Evolutionary conservation across 2,329 filamentous ascomycete species (phyloP).

Genomic region (Juglanconis juglandina): DNA sequence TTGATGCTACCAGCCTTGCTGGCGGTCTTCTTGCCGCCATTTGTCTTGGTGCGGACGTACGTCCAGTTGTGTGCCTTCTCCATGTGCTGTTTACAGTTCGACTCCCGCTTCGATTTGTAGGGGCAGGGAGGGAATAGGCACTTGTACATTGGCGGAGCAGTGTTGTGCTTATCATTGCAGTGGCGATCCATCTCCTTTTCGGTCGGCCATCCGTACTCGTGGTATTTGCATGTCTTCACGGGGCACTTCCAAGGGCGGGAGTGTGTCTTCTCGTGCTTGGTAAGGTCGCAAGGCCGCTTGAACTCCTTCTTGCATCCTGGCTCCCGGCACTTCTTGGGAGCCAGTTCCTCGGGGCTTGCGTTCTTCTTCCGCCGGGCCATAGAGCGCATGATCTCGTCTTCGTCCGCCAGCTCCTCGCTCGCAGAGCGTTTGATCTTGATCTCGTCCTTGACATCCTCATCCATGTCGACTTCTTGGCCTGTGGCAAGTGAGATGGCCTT

Average conservation of each 20-base stretch:
- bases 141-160: conserved; percentile 74
- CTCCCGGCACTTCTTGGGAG: conserved; percentile 73
- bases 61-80: conserved; percentile 90
- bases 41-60: conserved; percentile 91
- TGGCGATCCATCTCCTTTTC: conserved; percentile 97
- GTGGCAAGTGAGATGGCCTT: conserved; percentile 76
- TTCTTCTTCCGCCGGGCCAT: conserved; percentile 97
- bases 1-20: conserved; percentile 44
- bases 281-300: conserved; percentile 93
- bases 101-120: conserved; percentile 93
- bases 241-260: conserved; percentile 94
- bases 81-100: conserved; percentile 98
- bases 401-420: conserved; percentile 69
- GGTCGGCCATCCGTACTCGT: conserved; percentile 87
- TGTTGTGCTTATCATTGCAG: conserved; percentile 91
- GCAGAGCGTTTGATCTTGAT: conserved; percentile 63
- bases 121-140: conserved; percentile 81
- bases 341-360: conserved; percentile 77
- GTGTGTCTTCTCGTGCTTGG: conserved; percentile 98
- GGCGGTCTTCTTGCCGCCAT: conserved; percentile 59
- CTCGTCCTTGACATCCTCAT: conserved; percentile 43
- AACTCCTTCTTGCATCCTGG: conserved; percentile 83
- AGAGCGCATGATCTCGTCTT: conserved; percentile 79
- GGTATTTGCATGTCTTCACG: conserved; percentile 80
- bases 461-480: conserved; percentile 59